phyloP scores from a whole-genome alignment of 129 eudicot genomes.

The Ambrosia trifida region DNA sequence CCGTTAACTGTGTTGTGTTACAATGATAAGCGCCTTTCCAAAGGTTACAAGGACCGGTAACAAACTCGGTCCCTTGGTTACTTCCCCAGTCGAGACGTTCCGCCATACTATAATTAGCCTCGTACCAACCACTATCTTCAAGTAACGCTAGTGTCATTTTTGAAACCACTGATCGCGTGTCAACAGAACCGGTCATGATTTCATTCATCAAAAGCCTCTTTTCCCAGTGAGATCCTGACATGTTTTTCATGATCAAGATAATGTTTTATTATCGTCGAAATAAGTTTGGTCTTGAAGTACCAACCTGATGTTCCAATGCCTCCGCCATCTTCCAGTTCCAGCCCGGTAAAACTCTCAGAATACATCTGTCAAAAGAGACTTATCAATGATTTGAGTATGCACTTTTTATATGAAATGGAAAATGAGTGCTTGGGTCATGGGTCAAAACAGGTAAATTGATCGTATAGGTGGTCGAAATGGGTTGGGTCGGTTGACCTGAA shows the following conservation, averaged over 20 bases:
- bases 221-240: constrained; percentile 96
- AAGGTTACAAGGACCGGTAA: constrained; percentile 77
- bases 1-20: constrained; percentile 76
- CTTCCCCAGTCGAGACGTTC: constrained; percentile 94
- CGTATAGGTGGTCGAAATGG: too few species aligned
- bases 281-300: not conserved
- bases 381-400: not conserved
- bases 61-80: constrained; percentile 86
- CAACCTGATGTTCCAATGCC: constrained; percentile 98
- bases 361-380: constrained; percentile 53
- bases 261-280: not conserved
- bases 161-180: constrained; percentile 86
- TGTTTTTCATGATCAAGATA: not conserved
- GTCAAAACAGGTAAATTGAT: too few species aligned
- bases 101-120: constrained; percentile 85
- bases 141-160: constrained; percentile 87
- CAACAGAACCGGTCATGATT: constrained; percentile 95
- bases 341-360: constrained; percentile 86
- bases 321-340: constrained; percentile 98
- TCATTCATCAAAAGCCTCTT: constrained; percentile 95
- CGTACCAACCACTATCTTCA: constrained; percentile 94
- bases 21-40: constrained; percentile 99
- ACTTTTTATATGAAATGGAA: too few species aligned
- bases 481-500: too few species aligned
- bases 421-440: too few species aligned